Base-by-base conservation (phyloP, 768 basidiomycete species). In the Mrakia hoshinonis region DNA sequence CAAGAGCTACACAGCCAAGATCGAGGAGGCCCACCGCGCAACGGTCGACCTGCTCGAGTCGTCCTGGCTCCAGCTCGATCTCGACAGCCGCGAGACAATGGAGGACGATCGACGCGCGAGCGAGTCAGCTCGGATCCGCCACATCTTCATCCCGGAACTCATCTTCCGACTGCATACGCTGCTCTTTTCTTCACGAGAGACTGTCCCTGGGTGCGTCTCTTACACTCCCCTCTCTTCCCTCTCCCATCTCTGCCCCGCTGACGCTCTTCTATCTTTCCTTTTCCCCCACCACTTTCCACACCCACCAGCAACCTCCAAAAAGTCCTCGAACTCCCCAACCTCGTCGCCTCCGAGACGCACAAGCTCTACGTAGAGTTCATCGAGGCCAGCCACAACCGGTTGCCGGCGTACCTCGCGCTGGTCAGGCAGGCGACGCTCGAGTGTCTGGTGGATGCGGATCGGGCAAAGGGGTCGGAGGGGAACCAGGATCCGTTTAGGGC, bases 71-170 rank as follows among this genome's bases (percentile, higher is more conserved):
- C 74, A 76, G 69, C 55, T 75, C 12, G 76, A 75, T 0, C 29
- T 73, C 11, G 70, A 64, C 3, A 39, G n/a, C n/a, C n/a, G 24
- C 34, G 58, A 18, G 15, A 24, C 48, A 11, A 54, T 31, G 47
- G 55, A 49, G 84, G 85, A 80, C 51, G 84, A 87, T 60, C 83
- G 83, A 9, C 83, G 89, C 34, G 82, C 82, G 29, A 81, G 82
- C 26, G 91, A 94, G 73, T 84, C 95, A 58, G 80, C 85, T 15
- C 85, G 89, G n/a, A 89, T 95, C 65, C 86, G 93, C 51, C 88
- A 92, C 76, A 86, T 94, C 38, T 94, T 89, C 79, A 82, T 96
- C 31, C 95, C 93, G 0, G 92, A 96, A 77, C 83, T 97, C 26
- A 85, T 97, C 75, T 83, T 97, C 74, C 86, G 91, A 26, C 81